Evolutionary conservation across 164 flowering plant genomes (phyloP).

Genomic region (Aristolochia fimbriata): DNA sequence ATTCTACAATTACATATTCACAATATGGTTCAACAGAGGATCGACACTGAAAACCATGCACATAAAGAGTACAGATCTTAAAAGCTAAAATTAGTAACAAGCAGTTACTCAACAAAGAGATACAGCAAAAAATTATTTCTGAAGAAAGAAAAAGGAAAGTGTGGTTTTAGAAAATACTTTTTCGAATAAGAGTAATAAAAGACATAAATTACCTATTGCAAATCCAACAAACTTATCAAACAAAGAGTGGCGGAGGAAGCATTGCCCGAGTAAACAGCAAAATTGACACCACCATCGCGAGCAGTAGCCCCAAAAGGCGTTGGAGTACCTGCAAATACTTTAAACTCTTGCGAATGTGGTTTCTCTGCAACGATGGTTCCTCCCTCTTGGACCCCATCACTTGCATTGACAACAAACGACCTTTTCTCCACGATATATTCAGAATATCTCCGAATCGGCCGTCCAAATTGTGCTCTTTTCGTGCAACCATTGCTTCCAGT

Average conservation of each 20-base stretch:
- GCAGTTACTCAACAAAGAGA: too few relatives aligned
- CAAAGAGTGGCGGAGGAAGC: slow-evolving; percentile 68
- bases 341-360: slow-evolving; percentile 25
- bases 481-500: not conserved
- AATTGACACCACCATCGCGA: slow-evolving; percentile 72
- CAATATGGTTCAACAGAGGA: too few relatives aligned
- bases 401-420: slow-evolving; percentile 14
- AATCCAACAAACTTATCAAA: slow-evolving; percentile 47
- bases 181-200: not conserved
- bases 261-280: slow-evolving; percentile 53
- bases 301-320: slow-evolving; percentile 78
- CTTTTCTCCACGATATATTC: not conserved
- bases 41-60: too few relatives aligned
- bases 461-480: not conserved
- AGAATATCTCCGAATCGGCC: slow-evolving; percentile 1
- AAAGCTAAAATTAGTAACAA: too few relatives aligned
- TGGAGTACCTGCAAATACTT: slow-evolving; percentile 51
- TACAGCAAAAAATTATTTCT: too few relatives aligned
- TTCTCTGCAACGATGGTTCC: slow-evolving; percentile 40
- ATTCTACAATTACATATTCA: too few relatives aligned
- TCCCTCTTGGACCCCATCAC: slow-evolving; percentile 19
- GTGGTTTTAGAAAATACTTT: not conserved
- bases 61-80: too few relatives aligned
- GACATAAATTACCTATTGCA: slow-evolving; percentile 37
- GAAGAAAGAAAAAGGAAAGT: not conserved